phyloP scores from a whole-genome alignment of 2,329 filamentous ascomycete genomes.

The Xylaria sp. region DNA sequence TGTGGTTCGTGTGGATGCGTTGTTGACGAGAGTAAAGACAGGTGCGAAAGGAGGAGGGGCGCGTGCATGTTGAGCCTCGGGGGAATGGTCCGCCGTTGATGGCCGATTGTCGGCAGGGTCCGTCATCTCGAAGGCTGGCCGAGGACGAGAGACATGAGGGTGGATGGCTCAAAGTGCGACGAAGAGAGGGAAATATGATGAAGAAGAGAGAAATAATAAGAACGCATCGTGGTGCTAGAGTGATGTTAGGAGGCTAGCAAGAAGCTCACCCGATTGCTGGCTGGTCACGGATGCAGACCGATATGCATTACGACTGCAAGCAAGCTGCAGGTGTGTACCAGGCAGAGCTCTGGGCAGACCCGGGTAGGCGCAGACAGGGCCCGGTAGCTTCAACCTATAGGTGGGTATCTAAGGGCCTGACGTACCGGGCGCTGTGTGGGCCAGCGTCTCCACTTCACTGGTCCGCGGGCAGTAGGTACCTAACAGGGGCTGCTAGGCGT shows the following conservation, averaged over 20 bases:
- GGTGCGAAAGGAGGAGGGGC: constrained; percentile 64
- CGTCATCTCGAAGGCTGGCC: constrained; percentile 37
- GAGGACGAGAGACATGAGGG: constrained; percentile 29
- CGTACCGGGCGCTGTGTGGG: constrained; percentile 25
- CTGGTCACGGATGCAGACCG: constrained; percentile 15
- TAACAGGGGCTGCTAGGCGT: too few species aligned
- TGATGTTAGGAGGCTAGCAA: constrained; percentile 12
- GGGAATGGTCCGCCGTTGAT: constrained; percentile 27
- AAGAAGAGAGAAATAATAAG: constrained; percentile 12
- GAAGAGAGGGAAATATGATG: constrained; percentile 5
- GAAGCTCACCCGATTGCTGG: constrained; percentile 17
- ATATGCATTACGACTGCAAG: constrained; percentile 24
- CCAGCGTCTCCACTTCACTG: background rate
- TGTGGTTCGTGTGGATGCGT: constrained; percentile 73
- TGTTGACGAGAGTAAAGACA: constrained; percentile 85
- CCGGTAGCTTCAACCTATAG: background rate
- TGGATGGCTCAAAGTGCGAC: constrained; percentile 15
- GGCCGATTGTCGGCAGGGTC: constrained; percentile 33
- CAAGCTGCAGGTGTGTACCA: constrained; percentile 22
- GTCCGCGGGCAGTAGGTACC: background rate
- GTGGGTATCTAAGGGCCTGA: constrained; percentile 9
- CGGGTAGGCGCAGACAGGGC: background rate
- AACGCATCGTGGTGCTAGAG: constrained; percentile 35
- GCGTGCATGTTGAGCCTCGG: constrained; percentile 30
- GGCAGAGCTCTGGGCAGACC: constrained; percentile 4